Conservation (phyloP, 2,329 filamentous ascomycete genomes). For the Sarocladiaceae sp. region DNA sequence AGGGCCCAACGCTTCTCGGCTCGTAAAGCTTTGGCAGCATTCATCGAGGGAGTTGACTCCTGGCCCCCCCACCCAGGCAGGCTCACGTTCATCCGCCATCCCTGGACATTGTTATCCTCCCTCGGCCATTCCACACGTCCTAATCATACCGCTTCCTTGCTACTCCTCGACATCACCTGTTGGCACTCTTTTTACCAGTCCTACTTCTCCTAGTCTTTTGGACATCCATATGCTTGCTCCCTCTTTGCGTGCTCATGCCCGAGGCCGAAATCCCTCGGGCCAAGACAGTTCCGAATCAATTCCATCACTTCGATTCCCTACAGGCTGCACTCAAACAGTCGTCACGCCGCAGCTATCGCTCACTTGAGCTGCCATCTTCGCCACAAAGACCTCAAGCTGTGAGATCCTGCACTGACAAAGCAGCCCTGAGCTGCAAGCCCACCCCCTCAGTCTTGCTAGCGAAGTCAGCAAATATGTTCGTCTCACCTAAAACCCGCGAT, state of each 20-base stretch:
- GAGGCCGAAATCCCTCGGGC: conserved; percentile 1
- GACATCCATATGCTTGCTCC: not conserved
- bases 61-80: too few relatives aligned
- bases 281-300: conserved; percentile 1
- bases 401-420: not conserved
- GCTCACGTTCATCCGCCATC: too few relatives aligned
- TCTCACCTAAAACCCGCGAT: not conserved
- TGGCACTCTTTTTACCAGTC: not conserved
- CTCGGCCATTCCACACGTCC: too few relatives aligned
- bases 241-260: not conserved
- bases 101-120: too few relatives aligned
- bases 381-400: not conserved
- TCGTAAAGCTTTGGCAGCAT: too few relatives aligned
- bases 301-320: not conserved
- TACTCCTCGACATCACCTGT: not conserved
- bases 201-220: not conserved
- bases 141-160: too few relatives aligned
- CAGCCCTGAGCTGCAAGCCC: too few relatives aligned
- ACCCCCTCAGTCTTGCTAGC: not conserved
- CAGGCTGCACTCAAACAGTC: not conserved
- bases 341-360: conserved; percentile 1
- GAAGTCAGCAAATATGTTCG: not conserved
- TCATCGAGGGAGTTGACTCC: too few relatives aligned
- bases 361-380: not conserved
- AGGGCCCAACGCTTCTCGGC: too few relatives aligned